These are phyloP conservation scores for Flueggea neowawraea DNA, from an alignment of 441 rosid species.

Conservation along the genomic window DNA sequence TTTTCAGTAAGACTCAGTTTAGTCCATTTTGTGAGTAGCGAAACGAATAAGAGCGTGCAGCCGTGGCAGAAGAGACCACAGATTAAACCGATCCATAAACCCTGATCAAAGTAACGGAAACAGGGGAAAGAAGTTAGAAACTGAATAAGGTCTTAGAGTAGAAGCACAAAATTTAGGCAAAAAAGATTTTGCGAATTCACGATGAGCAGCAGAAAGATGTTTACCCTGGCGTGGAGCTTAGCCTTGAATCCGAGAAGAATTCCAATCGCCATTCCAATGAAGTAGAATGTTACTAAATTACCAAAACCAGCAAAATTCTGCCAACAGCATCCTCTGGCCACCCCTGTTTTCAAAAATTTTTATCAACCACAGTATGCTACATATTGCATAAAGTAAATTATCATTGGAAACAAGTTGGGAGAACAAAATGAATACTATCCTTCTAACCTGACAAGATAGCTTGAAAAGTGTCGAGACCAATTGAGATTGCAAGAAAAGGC, in stretches of 20 bases:
- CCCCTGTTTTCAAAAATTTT: slow-evolving; percentile 29
- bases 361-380: too few species aligned
- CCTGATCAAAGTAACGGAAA: slow-evolving; percentile 25
- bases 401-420: background rate
- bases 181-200: background rate
- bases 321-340: slow-evolving; percentile 67
- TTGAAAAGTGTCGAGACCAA: slow-evolving; percentile 50
- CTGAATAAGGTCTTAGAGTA: background rate
- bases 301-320: slow-evolving; percentile 39
- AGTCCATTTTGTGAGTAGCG: slow-evolving; percentile 42
- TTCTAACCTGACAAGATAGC: slow-evolving; percentile 53
- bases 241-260: slow-evolving; percentile 45
- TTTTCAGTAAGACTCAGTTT: slow-evolving; percentile 4
- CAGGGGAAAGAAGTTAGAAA: background rate
- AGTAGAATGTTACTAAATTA: slow-evolving; percentile 45
- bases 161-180: background rate
- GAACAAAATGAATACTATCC: background rate
- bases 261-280: slow-evolving; percentile 52
- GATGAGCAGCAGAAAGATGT: background rate
- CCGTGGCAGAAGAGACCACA: slow-evolving; percentile 50
- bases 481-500: slow-evolving; percentile 48
- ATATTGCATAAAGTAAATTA: too few species aligned
- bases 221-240: slow-evolving; percentile 43
- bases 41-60: slow-evolving; percentile 32
- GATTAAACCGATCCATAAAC: slow-evolving; percentile 65